Conservation (phyloP, 148 eudicot genomes). For the Rhododendron vialii region DNA sequence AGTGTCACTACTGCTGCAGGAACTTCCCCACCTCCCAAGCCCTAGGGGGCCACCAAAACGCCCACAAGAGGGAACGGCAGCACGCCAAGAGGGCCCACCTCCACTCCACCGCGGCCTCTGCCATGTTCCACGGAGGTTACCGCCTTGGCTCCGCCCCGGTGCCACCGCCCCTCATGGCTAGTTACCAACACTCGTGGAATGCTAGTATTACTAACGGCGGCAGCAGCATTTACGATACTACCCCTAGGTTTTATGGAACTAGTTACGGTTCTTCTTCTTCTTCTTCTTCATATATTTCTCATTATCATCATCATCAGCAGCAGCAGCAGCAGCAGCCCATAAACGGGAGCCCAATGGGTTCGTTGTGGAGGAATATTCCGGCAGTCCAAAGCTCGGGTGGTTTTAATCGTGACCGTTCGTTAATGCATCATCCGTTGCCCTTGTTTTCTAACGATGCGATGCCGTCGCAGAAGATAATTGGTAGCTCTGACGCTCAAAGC, state of each 20-base stretch:
- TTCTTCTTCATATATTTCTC: background rate
- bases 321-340: slow-evolving; percentile 25
- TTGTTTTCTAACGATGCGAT: slow-evolving; percentile 15
- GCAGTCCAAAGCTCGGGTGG: slow-evolving; percentile 17
- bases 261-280: background rate
- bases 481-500: slow-evolving; percentile 27
- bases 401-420: slow-evolving; percentile 35
- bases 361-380: slow-evolving; percentile 54
- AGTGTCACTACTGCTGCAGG: slow-evolving; percentile 88
- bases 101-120: slow-evolving; percentile 31
- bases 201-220: background rate
- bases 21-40: slow-evolving; percentile 97
- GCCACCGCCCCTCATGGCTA: slow-evolving; percentile 9
- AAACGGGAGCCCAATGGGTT: slow-evolving; percentile 63
- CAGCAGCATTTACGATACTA: background rate
- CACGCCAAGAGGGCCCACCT: slow-evolving; percentile 83
- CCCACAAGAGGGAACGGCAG: slow-evolving; percentile 90
- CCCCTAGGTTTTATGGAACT: background rate
- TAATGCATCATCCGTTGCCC: slow-evolving; percentile 19
- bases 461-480: background rate
- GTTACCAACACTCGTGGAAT: slow-evolving; percentile 17
- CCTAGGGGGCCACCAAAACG: slow-evolving; percentile 96
- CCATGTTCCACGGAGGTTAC: slow-evolving; percentile 29
- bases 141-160: slow-evolving; percentile 15
- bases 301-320: background rate